These are phyloP conservation scores for Microbotryomycetes sp. DNA, from an alignment of 1,284 basidiomycete genomes.

Conservation along the genomic window DNA sequence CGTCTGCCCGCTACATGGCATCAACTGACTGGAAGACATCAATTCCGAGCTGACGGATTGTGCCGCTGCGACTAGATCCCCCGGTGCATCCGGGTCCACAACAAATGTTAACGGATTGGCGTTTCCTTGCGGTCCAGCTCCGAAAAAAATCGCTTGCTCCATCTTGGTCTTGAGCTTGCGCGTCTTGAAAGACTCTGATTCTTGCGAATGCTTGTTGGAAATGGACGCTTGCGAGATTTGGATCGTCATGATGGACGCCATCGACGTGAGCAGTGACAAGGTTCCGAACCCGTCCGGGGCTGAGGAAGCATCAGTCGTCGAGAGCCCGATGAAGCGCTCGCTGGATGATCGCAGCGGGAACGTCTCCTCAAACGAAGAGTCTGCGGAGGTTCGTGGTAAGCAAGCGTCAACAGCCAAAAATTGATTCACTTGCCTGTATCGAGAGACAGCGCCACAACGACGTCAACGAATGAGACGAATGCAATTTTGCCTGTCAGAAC, in stretches of 20 bases:
- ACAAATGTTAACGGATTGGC: slow-evolving; percentile 79
- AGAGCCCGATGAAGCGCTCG: slow-evolving; percentile 38
- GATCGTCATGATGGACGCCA: slow-evolving; percentile 33
- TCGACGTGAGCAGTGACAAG: slow-evolving; percentile 36
- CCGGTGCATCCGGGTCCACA: slow-evolving; percentile 66
- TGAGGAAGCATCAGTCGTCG: slow-evolving; percentile 19
- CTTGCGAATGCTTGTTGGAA: slow-evolving; percentile 1
- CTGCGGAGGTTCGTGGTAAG: neutral
- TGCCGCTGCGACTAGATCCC: slow-evolving; percentile 70
- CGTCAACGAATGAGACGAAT: slow-evolving; percentile 43
- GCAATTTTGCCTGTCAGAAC: slow-evolving; percentile 37
- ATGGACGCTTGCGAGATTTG: slow-evolving; percentile 21
- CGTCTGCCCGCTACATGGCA: neutral
- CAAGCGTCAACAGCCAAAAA: neutral
- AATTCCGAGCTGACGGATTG: slow-evolving; percentile 69
- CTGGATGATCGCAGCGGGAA: slow-evolving; percentile 38
- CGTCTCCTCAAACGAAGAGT: slow-evolving; percentile 38
- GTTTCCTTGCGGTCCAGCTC: slow-evolving; percentile 15
- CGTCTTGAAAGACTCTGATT: slow-evolving; percentile 36
- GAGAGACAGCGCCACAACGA: slow-evolving; percentile 41
- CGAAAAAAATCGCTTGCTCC: slow-evolving; percentile 77
- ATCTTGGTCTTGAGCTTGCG: slow-evolving; percentile 67
- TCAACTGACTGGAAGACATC: slow-evolving; percentile 50
- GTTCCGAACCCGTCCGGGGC: slow-evolving; percentile 16
- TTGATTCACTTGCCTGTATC: slow-evolving; percentile 4